Percentiles rank a stretch among this genome's conserved stretches.
phyloP scores from a whole-genome alignment of 306 rosid genomes.

The Cucumis sativus region Cucumber_9930_V3 NC_026661.2:2930501-2931000 shows the following conservation, averaged over 20 bases:
- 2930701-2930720: neutral
- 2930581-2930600: too few species aligned
- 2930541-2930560: too few species aligned
- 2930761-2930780: neutral
- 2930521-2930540: too few species aligned
- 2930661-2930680: too few species aligned
- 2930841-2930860: constrained; percentile 55
- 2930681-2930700: neutral
- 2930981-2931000: constrained; percentile 69
- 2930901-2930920: constrained; percentile 58
- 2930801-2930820: neutral
- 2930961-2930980: constrained; percentile 47
- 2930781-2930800: neutral
- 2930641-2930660: too few species aligned
- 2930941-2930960: constrained; percentile 36
- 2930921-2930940: constrained; percentile 61
- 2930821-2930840: neutral
- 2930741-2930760: neutral
- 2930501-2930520: too few species aligned
- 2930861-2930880: constrained; percentile 37
- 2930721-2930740: neutral
- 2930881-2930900: constrained; percentile 54
- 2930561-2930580: too few species aligned
- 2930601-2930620: too few species aligned
- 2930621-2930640: neutral